Conservation (phyloP, 768 basidiomycete species). For the Gloeopeniophorella convolvens region DNA sequence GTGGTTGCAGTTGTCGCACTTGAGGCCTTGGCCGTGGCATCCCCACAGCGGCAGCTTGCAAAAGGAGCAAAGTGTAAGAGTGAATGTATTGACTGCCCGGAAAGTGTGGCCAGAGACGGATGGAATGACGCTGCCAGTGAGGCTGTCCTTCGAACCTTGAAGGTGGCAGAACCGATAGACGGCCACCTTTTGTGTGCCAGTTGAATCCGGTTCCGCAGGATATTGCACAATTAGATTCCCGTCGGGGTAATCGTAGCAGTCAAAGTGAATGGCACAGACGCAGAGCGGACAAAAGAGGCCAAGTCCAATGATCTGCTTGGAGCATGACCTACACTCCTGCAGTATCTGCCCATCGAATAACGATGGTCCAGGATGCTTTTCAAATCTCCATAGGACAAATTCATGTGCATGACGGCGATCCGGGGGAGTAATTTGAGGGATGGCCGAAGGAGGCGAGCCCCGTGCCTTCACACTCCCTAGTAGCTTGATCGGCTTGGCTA, state of each 20-base stretch:
- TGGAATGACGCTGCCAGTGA: conserved; percentile 17
- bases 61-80: conserved; percentile 58
- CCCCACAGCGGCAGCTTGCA: conserved; percentile 77
- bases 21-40: conserved; percentile 50
- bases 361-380: conserved; percentile 22
- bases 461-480: conserved; percentile 28
- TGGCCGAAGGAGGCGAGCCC: conserved; percentile 14
- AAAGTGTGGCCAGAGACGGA: conserved; percentile 45
- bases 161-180: conserved; percentile 55
- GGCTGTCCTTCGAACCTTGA: conserved; percentile 29
- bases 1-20: conserved; percentile 54
- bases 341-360: conserved; percentile 31
- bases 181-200: conserved; percentile 48
- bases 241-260: conserved; percentile 68
- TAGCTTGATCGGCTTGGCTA: conserved; percentile 47
- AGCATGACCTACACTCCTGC: conserved; percentile 52
- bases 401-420: conserved; percentile 49
- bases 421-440: conserved; percentile 13
- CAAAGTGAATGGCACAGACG: conserved; percentile 63
- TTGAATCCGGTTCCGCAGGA: conserved; percentile 36
- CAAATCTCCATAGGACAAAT: conserved; percentile 65
- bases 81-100: conserved; percentile 59
- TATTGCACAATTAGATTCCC: conserved; percentile 58
- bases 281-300: conserved; percentile 69
- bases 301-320: conserved; percentile 51